Evolutionary conservation across 768 basidiomycete species (phyloP).

Genomic region (Suillus decipiens): DNA sequence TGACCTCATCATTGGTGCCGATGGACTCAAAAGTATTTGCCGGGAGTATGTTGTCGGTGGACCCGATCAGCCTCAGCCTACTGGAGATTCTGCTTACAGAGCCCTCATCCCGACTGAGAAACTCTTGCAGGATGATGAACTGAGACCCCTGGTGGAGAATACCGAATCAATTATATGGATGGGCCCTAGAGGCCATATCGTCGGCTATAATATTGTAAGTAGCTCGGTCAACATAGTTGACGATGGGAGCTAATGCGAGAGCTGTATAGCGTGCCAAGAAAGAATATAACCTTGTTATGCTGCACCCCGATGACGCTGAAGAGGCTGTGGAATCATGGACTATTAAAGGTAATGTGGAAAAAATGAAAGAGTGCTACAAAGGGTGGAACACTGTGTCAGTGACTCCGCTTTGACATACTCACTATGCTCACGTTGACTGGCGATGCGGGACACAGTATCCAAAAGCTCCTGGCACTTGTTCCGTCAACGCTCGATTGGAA

Average conservation of each 20-base stretch:
- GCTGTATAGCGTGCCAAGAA: slow-evolving; percentile 33
- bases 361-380: slow-evolving; percentile 48
- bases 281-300: slow-evolving; percentile 49
- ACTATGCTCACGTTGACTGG: slow-evolving; percentile 1
- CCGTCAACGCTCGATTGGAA: slow-evolving; percentile 47
- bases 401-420: not conserved
- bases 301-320: slow-evolving; percentile 42
- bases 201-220: slow-evolving; percentile 48
- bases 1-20: slow-evolving; percentile 52
- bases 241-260: not conserved
- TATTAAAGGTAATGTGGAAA: slow-evolving; percentile 42
- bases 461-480: slow-evolving; percentile 49
- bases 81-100: slow-evolving; percentile 68
- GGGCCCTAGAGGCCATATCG: slow-evolving; percentile 51
- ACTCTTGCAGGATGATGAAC: slow-evolving; percentile 53
- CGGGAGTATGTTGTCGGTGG: slow-evolving; percentile 53
- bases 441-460: slow-evolving; percentile 32
- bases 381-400: slow-evolving; percentile 52
- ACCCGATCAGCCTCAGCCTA: slow-evolving; percentile 46
- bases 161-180: slow-evolving; percentile 62
- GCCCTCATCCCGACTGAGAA: slow-evolving; percentile 48
- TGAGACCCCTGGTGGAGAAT: slow-evolving; percentile 49
- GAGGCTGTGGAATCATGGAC: slow-evolving; percentile 42
- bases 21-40: slow-evolving; percentile 54
- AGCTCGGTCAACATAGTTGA: not conserved